phyloP scores from a whole-genome alignment of 371 early-diverging fungal genomes.

The Mortierella sp. region DNA sequence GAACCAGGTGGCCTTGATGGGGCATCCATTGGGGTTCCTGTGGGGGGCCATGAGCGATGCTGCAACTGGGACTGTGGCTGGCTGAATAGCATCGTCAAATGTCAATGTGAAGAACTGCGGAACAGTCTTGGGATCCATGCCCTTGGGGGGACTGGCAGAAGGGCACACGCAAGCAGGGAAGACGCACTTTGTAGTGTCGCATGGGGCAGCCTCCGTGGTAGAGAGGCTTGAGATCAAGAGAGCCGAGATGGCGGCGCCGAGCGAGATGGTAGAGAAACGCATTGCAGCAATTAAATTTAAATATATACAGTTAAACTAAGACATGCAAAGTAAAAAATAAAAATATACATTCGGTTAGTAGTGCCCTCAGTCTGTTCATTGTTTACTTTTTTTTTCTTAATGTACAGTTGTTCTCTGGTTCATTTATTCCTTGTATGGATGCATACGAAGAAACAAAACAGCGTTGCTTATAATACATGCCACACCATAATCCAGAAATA shows the following conservation, averaged over 20 bases:
- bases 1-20: conserved; percentile 76
- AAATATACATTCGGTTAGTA: neutral
- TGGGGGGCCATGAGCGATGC: conserved; percentile 31
- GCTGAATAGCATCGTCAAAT: conserved; percentile 79
- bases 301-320: neutral
- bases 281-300: conserved; percentile 6
- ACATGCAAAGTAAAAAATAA: conserved; percentile 3
- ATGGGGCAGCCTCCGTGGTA: conserved; percentile 56
- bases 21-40: conserved; percentile 78
- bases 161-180: conserved; percentile 79
- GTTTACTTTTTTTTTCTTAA: too few species aligned
- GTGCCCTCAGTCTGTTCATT: too few species aligned
- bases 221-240: conserved; percentile 29
- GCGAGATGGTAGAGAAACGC: conserved; percentile 43
- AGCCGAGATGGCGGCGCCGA: conserved; percentile 38
- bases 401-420: too few species aligned
- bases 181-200: conserved; percentile 75
- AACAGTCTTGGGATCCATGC: conserved; percentile 65
- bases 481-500: too few species aligned
- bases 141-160: conserved; percentile 69
- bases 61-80: conserved; percentile 54
- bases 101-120: conserved; percentile 84
- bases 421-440: too few species aligned
- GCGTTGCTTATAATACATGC: too few species aligned
- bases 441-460: too few species aligned